Base-by-base conservation (phyloP, 768 basidiomycete genomes). In the Phaffia australis region DNA sequence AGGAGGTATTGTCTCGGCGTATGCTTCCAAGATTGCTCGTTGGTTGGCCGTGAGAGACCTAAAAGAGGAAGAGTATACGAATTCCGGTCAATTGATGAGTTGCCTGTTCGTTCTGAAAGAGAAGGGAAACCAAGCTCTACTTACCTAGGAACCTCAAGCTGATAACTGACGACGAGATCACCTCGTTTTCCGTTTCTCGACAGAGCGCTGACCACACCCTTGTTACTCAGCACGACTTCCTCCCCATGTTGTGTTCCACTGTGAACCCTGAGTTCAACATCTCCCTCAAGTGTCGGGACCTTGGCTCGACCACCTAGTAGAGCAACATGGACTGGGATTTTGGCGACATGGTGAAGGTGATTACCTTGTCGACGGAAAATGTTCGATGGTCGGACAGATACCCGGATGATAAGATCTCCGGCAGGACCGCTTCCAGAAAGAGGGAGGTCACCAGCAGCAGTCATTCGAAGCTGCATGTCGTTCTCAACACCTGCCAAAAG, bases 221-320 rank as follows among this genome's bases (percentile, higher is more conserved):
- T 84, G 50, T 85, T 85, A 78, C 87, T 88, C 73, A 99, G 78
- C 25, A 95, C 88, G 84, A 94, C 93, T 76, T 98, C 92, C 79
- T 97, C 91, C 21, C 93, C 93, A 74, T 87, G 91, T 77, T 98
- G 95, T 2, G 94, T 97, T 55, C 95, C 94, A 25, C 81, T 81
- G 64, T 92, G 89, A 51, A 99, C 83, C 70, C 88, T 86, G 52
- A 98, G 89, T 66, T 97, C 92, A 1, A 97, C 91, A 55, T 95
- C 89, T 29, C 93, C 90, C 69, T 98, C 93, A 23, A 98, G 80
- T 54, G 95, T 99, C 29, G 92, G 91, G 30, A 99, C 88, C 35
- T 90, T 83, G 55, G 92, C 87, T 72, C 84, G 83, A 35, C 94
- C 95, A 21, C 95, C 95, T n/a, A 98, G 81, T 56, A 99, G 79